Conservation (phyloP, 2,329 filamentous ascomycete species). For the Colletotrichum camelliae region DNA sequence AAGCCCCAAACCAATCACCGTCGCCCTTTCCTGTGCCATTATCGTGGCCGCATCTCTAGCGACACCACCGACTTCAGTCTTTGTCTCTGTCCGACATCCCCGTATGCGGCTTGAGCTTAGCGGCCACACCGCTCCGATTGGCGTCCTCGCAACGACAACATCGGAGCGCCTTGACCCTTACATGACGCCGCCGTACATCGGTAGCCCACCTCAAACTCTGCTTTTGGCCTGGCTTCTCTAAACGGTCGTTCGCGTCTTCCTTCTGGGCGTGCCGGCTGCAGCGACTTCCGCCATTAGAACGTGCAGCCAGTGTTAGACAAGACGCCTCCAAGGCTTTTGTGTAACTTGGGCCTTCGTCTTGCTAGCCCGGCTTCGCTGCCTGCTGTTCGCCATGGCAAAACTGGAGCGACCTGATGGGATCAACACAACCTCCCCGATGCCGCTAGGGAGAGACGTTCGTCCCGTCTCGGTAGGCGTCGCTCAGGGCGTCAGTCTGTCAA, state of each 20-base stretch:
- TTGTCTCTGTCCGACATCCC: neutral
- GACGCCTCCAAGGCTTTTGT: neutral
- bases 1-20: neutral
- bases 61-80: neutral
- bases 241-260: neutral
- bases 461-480: conserved; percentile 17
- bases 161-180: neutral
- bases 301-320: neutral
- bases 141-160: neutral
- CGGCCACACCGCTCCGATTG: neutral
- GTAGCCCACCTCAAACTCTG: neutral
- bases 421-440: neutral
- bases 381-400: neutral
- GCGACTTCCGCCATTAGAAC: neutral
- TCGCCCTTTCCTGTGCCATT: neutral
- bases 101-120: neutral
- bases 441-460: conserved; percentile 21
- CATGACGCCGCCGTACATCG: neutral
- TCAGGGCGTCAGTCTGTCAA: conserved; percentile 10
- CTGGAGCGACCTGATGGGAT: conserved; percentile 3
- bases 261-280: neutral
- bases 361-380: neutral
- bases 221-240: neutral
- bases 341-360: neutral
- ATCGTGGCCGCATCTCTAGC: neutral